Evolutionary conservation across 306 rosid species (phyloP), one percentile per base, ranked within the genome.

Genomic region (Macrotyloma uniflorum): DNA sequence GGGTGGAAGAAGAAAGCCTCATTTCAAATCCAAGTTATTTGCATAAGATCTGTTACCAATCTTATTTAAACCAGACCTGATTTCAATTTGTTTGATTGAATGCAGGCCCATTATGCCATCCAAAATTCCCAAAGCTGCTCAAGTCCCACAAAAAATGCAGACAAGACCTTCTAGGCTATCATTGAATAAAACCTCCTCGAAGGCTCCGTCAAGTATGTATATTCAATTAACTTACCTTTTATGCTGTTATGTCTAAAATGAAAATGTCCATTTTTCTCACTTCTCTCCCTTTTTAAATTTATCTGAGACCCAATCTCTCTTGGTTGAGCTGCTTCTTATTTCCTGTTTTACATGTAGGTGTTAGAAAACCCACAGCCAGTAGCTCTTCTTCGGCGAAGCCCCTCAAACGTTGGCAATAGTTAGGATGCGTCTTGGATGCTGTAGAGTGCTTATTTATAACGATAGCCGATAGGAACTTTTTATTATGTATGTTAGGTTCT

Each of bases 361-460:
- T 88, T 45, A 75, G 55, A 84, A 90, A 89, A 83, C 24, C 93
- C 6, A 36, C 76, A 38, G 63, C 72, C 9, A 80, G 90, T 75
- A 84, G 94, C 88, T 91, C 96, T 73, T 89, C 94, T 0, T 81
- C 85, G 1, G 69, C n/a, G 51, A 96, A 81, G 87, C 49, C 91
- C 68, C 9, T 28, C 61, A 93, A 87, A 82, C 83, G 95, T 66
- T 92, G 97, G 96, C 90, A 92, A 79, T 93, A 80, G 85, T 54
- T 81, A 72, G 83, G 82, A 75, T 74, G 64, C 49, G 71, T 32
- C 78, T 67, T 47, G 67, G 72, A 81, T 59, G 77, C 22, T 74
- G 82, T 80, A 77, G 79, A 80, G 61, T 80, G 78, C 40, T 77
- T 74, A 72, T 45, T 74, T 63, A 30, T 71, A 79, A 84, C 16